phyloP scores from a whole-genome alignment of 2,329 filamentous ascomycete genomes.

The Aspergillus unguis region DNA sequence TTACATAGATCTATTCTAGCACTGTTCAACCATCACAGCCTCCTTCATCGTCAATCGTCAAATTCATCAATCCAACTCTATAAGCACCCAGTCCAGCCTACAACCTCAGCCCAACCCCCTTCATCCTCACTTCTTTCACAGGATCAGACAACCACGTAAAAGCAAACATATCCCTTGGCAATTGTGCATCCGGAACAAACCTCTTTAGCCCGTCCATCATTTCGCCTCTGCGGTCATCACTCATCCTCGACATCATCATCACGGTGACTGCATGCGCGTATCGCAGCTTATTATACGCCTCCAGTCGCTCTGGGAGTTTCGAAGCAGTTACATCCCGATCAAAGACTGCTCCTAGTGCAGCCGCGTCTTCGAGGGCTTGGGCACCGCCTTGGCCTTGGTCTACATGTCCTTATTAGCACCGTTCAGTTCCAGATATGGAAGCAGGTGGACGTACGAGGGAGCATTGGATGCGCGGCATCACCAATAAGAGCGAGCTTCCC shows the following conservation, averaged over 20 bases:
- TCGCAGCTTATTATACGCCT: slow-evolving; percentile 18
- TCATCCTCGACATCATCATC: slow-evolving; percentile 20
- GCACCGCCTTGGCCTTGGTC: slow-evolving; percentile 39
- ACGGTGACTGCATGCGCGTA: slow-evolving; percentile 21
- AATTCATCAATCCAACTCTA: too few species aligned
- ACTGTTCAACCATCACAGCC: too few species aligned
- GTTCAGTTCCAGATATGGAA: neutral
- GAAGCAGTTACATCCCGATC: slow-evolving; percentile 15
- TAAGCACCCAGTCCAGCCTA: too few species aligned
- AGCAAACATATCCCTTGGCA: slow-evolving; percentile 11
- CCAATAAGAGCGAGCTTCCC: slow-evolving; percentile 20
- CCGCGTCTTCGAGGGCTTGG: slow-evolving; percentile 38
- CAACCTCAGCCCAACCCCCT: too few species aligned
- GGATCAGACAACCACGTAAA: slow-evolving; percentile 13
- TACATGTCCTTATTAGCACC: slow-evolving; percentile 21
- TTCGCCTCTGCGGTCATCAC: slow-evolving; percentile 12
- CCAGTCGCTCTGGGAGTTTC: slow-evolving; percentile 13
- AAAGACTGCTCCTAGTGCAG: slow-evolving; percentile 32
- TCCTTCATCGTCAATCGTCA: too few species aligned
- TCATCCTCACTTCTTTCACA: neutral
- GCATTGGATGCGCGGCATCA: slow-evolving; percentile 22
- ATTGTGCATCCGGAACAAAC: slow-evolving; percentile 15
- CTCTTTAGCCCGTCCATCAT: slow-evolving; percentile 14
- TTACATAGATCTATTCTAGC: too few species aligned
- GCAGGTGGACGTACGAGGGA: slow-evolving; percentile 14